phyloP scores from a whole-genome alignment of 2,329 filamentous ascomycete species.

The Pestalotiopsis sp. region DNA sequence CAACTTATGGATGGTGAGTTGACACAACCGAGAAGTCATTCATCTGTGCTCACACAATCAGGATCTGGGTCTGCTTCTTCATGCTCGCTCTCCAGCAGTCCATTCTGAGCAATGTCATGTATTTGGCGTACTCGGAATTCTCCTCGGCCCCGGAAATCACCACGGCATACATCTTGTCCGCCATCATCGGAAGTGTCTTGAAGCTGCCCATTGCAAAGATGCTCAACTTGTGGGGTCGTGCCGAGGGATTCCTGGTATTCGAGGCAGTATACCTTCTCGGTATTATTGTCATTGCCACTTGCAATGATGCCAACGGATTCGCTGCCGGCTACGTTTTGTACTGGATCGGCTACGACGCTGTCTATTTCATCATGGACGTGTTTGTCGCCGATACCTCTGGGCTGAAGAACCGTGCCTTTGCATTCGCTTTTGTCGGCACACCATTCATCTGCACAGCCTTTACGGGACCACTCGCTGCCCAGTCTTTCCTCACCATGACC shows the following conservation, averaged over 20 bases:
- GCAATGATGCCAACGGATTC: constrained; percentile 44
- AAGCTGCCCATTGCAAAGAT: constrained; percentile 65
- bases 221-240: constrained; percentile 65
- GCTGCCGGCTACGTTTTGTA: constrained; percentile 66
- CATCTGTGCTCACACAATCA: not conserved
- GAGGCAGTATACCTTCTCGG: constrained; percentile 47
- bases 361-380: constrained; percentile 64
- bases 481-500: constrained; percentile 50
- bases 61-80: constrained; percentile 9
- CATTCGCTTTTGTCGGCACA: constrained; percentile 61
- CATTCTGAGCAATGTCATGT: constrained; percentile 10
- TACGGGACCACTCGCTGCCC: constrained; percentile 57
- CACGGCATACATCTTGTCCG: constrained; percentile 51
- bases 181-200: constrained; percentile 55
- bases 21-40: not conserved
- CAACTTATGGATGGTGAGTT: constrained; percentile 2
- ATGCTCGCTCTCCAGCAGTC: constrained; percentile 8
- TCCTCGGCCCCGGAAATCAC: constrained; percentile 32
- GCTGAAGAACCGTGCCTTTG: constrained; percentile 61
- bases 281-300: constrained; percentile 66
- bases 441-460: constrained; percentile 68
- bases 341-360: constrained; percentile 60
- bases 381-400: constrained; percentile 69
- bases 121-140: constrained; percentile 9
- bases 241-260: constrained; percentile 59